A percentile compares a stretch with the other conserved stretches of the same genome.
Conservation (phyloP, 169 alveolate species). For the Plasmodium yoelii region DNA sequence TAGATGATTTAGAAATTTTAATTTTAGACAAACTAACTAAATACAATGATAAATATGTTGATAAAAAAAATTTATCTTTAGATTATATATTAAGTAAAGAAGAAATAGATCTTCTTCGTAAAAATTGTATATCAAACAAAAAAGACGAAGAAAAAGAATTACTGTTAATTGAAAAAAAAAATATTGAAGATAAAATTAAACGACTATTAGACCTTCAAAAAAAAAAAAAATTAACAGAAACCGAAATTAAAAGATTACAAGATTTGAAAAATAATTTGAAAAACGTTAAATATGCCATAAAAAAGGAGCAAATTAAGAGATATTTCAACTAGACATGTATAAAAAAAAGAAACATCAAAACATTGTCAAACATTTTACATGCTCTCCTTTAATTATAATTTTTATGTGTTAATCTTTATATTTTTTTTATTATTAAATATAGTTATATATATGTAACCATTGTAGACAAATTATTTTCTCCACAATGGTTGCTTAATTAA, state of each 20-base stretch:
- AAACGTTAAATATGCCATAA: conserved; percentile 33
- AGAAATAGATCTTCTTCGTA: conserved; percentile 21
- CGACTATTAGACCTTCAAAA: conserved; percentile 11
- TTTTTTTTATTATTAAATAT: neutral
- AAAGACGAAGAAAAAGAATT: conserved; percentile 68
- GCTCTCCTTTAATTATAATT: neutral
- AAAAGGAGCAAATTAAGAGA: conserved; percentile 47
- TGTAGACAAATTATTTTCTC: no score
- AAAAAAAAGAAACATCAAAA: neutral
- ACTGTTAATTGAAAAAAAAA: conserved; percentile 66
- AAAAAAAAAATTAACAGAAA: conserved; percentile 53
- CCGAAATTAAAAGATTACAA: conserved; percentile 58
- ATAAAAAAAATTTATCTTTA: conserved; percentile 41
- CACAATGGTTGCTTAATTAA: neutral
- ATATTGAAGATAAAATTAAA: conserved; percentile 65
- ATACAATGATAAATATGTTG: conserved; percentile 59
- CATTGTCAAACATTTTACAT: neutral
- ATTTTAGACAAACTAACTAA: conserved; percentile 53
- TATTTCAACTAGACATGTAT: conserved; percentile 17
- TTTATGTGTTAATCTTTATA: neutral
- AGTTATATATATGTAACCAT: neutral
- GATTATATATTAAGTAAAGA: conserved; percentile 62
- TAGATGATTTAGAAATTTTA: conserved; percentile 30
- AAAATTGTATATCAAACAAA: conserved; percentile 6
- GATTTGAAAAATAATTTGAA: conserved; percentile 44